Evolutionary conservation across 1,139 yeast genomes (phyloP), one percentile per base, ranked within the genome.

Genomic region (Lodderomyces orthopsilosis): DNA sequence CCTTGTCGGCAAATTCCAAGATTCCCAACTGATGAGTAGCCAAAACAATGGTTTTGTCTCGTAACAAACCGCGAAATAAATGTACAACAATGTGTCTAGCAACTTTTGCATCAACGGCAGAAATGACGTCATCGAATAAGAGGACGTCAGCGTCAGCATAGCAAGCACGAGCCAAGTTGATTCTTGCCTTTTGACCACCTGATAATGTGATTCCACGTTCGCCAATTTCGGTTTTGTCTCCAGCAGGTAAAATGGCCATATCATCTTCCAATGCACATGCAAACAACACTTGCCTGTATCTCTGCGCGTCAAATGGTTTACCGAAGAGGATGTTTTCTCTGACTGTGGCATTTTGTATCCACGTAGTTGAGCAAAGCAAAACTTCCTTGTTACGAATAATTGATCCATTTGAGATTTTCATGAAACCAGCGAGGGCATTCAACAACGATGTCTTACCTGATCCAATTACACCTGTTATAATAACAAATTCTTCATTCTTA

Each of bases 311-410:
- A 47, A 55, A 68, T 15, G 57, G 57, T 35, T 58, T 54, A 10
- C 76, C 75, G 51, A 71, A 71, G 30, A 61, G 46, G 34, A 71
- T 70, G 52, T 71, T 71, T 34, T 68, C 69, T 40, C 70, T 59
- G 17, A 71, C 67, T 21, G 75, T 67, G n/a, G 75, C 61, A 49
- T 70, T 71, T 56, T 71, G 76, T 43, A 71, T 69, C 77, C 77
- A 71, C 15, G 75, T 74, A 10, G 59, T 52, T 10, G 67, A 57
- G 46, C 75, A 67, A 35, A 67, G 56, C 34, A 68, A 53, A 32
- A 62, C 51, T 24, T 60, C 63, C 21, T 63, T 64, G 42, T 61
- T 55, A 13, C 66, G 54, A 6, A 47, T 52, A 40, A 69, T 48
- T 5, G 50, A 42, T 22, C 73, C 75, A 43, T 58, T 60, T 34